Evolutionary conservation across 305 asterid species (phyloP), one percentile per base, ranked within the genome.

Genomic region (Fraxinus sp.): DNA sequence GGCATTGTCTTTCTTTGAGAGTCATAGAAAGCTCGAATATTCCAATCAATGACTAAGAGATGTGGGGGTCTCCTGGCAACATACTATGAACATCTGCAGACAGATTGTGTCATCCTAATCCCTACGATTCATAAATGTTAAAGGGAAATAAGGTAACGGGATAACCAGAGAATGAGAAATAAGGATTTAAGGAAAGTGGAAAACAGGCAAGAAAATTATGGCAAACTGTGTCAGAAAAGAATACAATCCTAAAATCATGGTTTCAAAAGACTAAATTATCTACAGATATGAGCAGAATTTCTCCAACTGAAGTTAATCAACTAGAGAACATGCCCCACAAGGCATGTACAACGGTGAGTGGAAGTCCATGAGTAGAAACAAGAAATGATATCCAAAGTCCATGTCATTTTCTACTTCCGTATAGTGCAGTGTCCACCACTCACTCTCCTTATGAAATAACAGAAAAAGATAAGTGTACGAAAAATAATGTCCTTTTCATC

Each of bases 361-460:
- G 89, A 82, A 28, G 59, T 55, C 80, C 74, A 37, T 18, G 77
- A 46, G 75, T 30, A 46, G 64, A 59, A 79, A 76, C 77, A 75
- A 70, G 86, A 83, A 78, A 81, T 78, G 86, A 85, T 84, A 71
- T 41, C 77, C 81, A 37, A 88, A 84, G 80, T 86, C 90, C 89
- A 84, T 79, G 88, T 86, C 88, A 84, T 81, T 81, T 88, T 86
- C 89, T 84, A 86, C 88, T 82, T 76, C 55, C 37, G 46, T 66
- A 64, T 83, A 76, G 44, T 83, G 87, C 83, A 84, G 81, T 76
- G 73, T 49, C 80, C 80, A 81, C 83, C 84, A 81, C 52, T 76
- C 77, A 78, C 75, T 75, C 78, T 74, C 86, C 78, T 79, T 66
- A 55, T 41, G 24, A 78, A 78, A 84, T 80, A 78, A 86, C 64